Conservation (phyloP, 768 basidiomycete genomes). For the Tulasnella sp. region DNA sequence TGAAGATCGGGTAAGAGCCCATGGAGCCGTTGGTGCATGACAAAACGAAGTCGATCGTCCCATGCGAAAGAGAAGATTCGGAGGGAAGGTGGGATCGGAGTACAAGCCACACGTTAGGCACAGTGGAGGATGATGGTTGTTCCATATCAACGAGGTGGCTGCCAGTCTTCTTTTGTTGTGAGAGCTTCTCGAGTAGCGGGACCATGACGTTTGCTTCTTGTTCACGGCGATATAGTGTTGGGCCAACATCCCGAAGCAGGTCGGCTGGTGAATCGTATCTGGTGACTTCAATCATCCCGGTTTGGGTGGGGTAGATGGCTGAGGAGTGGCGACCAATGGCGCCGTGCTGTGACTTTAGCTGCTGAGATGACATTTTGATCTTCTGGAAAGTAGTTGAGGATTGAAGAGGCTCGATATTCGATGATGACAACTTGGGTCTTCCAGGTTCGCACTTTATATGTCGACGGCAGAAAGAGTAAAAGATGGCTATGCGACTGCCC, state of each 20-base stretch:
- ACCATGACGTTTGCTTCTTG: constrained; percentile 41
- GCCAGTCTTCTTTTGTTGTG: not conserved
- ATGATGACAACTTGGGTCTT: no score
- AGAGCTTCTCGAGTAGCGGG: constrained; percentile 22
- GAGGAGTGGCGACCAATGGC: no score
- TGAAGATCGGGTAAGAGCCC: constrained; percentile 14
- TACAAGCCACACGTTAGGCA: constrained; percentile 3
- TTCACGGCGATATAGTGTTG: constrained; percentile 30
- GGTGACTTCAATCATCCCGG: not conserved
- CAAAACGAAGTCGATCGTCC: constrained; percentile 9
- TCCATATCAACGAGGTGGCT: not conserved
- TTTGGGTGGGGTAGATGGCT: not conserved
- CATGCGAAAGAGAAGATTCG: no score
- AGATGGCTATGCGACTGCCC: no score
- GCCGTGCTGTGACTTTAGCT: no score
- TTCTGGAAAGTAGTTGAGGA: no score
- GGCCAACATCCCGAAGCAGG: constrained; percentile 33
- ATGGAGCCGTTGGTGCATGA: constrained; percentile 15
- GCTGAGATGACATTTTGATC: no score
- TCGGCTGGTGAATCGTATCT: constrained; percentile 29
- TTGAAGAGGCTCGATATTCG: no score
- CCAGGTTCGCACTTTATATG: no score
- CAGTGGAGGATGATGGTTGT: not conserved
- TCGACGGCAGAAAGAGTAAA: no score
- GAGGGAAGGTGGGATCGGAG: not conserved